Evolutionary conservation across 805 yeast species (phyloP), one percentile per base, ranked within the genome.

Genomic region (Candida golubevii): DNA sequence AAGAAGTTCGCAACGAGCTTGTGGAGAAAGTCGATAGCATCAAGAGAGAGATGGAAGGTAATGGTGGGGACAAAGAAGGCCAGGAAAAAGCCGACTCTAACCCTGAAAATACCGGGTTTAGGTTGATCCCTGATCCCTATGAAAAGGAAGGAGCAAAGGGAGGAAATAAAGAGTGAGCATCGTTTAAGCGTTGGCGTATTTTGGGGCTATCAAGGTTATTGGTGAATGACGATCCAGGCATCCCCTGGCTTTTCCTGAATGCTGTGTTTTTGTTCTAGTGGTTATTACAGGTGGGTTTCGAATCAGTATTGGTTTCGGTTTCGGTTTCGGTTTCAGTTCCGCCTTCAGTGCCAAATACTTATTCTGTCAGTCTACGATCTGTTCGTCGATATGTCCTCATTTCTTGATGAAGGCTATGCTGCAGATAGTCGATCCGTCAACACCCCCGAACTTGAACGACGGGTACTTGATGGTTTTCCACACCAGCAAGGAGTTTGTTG

Each of bases 361-460:
- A n/a, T n/a, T n/a, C n/a, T n/a, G n/a, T n/a, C n/a, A n/a, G n/a
- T n/a, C n/a, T n/a, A n/a, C n/a, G n/a, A n/a, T n/a, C n/a, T n/a
- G n/a, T n/a, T n/a, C n/a, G n/a, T n/a, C 23, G 32, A 29, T 12
- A 10, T 29, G 10, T 33, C 18, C 4, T 18, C 26, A 35, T 28
- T 34, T 42, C 42, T 61, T 82, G 26, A 72, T 70, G 57, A 91
- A 93, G 15, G 93, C 96, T 38, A 91, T 75, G 42, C 89, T 84
- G 61, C 96, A 88, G 34, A 91, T 86, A 1, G 97, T 82, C 33
- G 89, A 79, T 1, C 99, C 99, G 54, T 82, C 77, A 6, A 75
- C 78, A 8, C 99, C 99, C 2, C 97, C 97, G 64, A 89, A 91
- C 60, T 84, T 79, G 59, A 88, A 88, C 7, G 78, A 74, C 8